Evolutionary conservation across 2,329 filamentous ascomycete species (phyloP).

Genomic region (Fusarium devonianum): DNA sequence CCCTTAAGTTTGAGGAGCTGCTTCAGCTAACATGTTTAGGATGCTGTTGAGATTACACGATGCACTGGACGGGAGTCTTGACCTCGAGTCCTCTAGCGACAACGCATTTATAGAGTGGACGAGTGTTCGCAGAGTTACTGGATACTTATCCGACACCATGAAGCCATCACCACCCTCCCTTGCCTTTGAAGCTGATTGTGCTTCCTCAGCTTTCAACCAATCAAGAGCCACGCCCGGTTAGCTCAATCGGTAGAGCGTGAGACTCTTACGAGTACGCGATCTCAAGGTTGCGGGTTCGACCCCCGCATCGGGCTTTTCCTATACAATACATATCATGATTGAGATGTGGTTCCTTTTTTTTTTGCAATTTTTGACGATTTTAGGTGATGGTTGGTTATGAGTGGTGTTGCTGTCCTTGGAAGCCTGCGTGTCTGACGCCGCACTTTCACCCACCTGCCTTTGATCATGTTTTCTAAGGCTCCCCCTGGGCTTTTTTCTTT

Average conservation of each 20-base stretch:
- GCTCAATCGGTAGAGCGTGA: constrained; percentile 65
- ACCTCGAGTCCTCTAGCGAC: too few species aligned
- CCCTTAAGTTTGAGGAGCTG: neutral
- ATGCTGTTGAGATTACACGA: constrained; percentile 71
- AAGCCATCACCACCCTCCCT: neutral
- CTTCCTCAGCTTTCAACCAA: neutral
- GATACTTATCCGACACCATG: constrained; percentile 20
- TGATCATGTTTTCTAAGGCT: too few species aligned
- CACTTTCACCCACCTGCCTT: too few species aligned
- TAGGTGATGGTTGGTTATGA: neutral
- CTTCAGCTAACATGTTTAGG: constrained; percentile 52
- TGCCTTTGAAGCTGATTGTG: neutral
- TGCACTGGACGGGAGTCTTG: constrained; percentile 55
- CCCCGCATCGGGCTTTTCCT: constrained; percentile 47
- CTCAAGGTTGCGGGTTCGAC: constrained; percentile 63
- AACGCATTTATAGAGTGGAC: neutral
- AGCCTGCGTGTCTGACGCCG: too few species aligned
- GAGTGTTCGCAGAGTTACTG: too few species aligned
- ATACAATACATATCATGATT: neutral
- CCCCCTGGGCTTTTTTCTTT: too few species aligned
- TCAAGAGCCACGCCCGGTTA: constrained; percentile 27
- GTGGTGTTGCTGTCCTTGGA: too few species aligned
- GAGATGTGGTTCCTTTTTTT: neutral
- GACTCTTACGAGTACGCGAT: constrained; percentile 61
- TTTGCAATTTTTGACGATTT: neutral